A percentile compares a stretch with the other conserved stretches of the same genome.
phyloP scores from a whole-genome alignment of 345 rosid genomes.

The Mercurialis annua region DNA sequence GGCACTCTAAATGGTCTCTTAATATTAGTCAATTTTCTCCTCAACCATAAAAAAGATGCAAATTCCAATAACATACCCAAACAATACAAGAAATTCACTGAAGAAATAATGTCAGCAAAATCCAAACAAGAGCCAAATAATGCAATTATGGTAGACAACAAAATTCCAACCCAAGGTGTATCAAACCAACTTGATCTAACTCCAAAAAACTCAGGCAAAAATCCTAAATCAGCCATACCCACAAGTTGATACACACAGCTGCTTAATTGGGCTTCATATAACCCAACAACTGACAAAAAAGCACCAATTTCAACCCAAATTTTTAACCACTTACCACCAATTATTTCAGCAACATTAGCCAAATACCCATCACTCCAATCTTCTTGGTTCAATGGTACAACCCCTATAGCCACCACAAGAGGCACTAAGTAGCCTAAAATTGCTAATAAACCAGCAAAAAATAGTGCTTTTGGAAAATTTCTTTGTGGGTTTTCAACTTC shows the following conservation, averaged over 20 bases:
- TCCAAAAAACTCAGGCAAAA: slow-evolving; percentile 22
- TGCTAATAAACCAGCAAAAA: slow-evolving; percentile 14
- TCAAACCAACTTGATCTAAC: slow-evolving; percentile 30
- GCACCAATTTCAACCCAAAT: slow-evolving; percentile 29
- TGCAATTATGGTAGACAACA: slow-evolving; percentile 28
- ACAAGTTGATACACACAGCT: slow-evolving; percentile 19
- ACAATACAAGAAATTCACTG: slow-evolving; percentile 43
- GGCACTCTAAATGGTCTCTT: slow-evolving; percentile 44
- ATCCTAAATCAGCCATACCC: slow-evolving; percentile 31
- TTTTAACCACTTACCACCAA: slow-evolving; percentile 31
- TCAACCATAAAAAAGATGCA: slow-evolving; percentile 43
- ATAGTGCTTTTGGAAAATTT: slow-evolving; percentile 24
- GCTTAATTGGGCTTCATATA: slow-evolving; percentile 30
- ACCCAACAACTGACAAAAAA: slow-evolving; percentile 19
- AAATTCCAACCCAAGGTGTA: slow-evolving; percentile 48
- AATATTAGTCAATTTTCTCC: slow-evolving; percentile 31
- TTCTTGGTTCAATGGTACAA: slow-evolving; percentile 11
- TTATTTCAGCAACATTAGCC: slow-evolving; percentile 20
- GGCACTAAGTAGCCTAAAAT: slow-evolving; percentile 22
- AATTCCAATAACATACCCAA: slow-evolving; percentile 51
- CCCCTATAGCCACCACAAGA: slow-evolving; percentile 23
- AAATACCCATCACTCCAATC: slow-evolving; percentile 25
- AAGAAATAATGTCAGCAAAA: slow-evolving; percentile 36
- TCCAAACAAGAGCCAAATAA: slow-evolving; percentile 27
- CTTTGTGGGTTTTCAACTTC: slow-evolving; percentile 29